Evolutionary conservation across 1,139 yeast genomes (phyloP), one percentile per base, ranked within the genome.

Genomic region (Casaregolazyma suthepensis): DNA sequence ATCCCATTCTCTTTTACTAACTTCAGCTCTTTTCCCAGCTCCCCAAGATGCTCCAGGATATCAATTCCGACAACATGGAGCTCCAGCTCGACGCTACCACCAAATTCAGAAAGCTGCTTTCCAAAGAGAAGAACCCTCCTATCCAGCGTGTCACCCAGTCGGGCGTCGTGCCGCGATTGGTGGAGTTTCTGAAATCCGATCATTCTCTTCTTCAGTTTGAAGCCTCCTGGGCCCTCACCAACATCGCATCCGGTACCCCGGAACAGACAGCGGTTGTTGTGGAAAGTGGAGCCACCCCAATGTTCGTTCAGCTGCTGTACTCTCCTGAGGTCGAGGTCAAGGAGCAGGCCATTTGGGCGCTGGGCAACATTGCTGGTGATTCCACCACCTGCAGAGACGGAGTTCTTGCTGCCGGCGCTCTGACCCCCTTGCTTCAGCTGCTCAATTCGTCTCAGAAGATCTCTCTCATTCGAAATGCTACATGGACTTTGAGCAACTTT

Each of bases 341-440:
- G 71, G 99, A 93, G 70, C 99, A 93, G 75, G 98, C 98, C 19
- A 93, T 93, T 63, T 93, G 99, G 99, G 99, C 99, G 42, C 77
- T 93, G 63, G 99, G 99, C 72, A 94, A 93, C 70, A 96, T 93
- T 70, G 98, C 99, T 31, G 99, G 99, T 71, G 99, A 93, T 70
- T 87, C 96, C 19, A 80, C 96, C 17, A 78, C 78, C 53, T 89
- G 85, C 76, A 82, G 99, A 74, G 98, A 93, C 72, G 84, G 79
- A 63, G 99, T 93, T 45, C 78, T 93, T 63, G 74, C 78, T 47
- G 85, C 90, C 64, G 85, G 87, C 58, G 98, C 98, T 31, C 85
- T 93, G 85, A 85, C 81, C 57, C 96, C 97, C 7, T 87, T 93
- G 55, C 77, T 93, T 65, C 76, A 81, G 31, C 76, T 93, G 57